Conservation (phyloP, 176 grass and related monocot species). For the Echinochloa phyllopogon region DNA sequence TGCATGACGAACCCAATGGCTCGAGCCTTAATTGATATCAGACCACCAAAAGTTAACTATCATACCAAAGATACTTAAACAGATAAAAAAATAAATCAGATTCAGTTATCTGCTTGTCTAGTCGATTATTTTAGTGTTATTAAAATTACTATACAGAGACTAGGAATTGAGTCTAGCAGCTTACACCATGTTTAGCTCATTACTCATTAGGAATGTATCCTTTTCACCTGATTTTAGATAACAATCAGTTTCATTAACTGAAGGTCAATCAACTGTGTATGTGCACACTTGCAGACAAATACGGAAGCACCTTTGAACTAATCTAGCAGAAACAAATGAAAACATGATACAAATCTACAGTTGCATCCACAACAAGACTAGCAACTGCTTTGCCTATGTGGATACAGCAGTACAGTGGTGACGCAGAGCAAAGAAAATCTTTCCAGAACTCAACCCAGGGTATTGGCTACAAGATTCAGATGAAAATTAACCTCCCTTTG, state of each 20-base stretch:
- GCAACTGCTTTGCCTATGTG: not conserved
- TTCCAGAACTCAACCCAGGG: too few relatives aligned
- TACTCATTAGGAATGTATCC: not conserved
- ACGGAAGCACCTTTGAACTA: not conserved
- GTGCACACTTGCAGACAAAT: not conserved
- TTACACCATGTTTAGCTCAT: not conserved
- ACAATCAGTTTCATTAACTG: not conserved
- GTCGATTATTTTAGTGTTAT: not conserved
- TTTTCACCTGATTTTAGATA: not conserved
- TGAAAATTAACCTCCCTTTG: not conserved
- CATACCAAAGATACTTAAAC: not conserved
- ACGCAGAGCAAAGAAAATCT: not conserved
- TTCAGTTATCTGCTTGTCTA: not conserved
- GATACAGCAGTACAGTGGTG: not conserved
- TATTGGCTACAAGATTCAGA: slow-evolving; percentile 11
- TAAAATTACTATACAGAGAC: not conserved
- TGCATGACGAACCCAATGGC: not conserved
- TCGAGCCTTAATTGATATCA: not conserved
- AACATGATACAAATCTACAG: not conserved
- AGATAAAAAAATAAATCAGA: not conserved
- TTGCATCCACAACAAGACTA: not conserved
- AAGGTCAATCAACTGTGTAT: not conserved
- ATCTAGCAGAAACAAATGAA: not conserved
- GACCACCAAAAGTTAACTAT: not conserved
- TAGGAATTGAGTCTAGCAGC: not conserved